Percentiles rank a stretch among this genome's conserved stretches.
Evolutionary conservation across 1,284 basidiomycete genomes (phyloP).

Genomic region (Leccinum subspadiceum): DNA sequence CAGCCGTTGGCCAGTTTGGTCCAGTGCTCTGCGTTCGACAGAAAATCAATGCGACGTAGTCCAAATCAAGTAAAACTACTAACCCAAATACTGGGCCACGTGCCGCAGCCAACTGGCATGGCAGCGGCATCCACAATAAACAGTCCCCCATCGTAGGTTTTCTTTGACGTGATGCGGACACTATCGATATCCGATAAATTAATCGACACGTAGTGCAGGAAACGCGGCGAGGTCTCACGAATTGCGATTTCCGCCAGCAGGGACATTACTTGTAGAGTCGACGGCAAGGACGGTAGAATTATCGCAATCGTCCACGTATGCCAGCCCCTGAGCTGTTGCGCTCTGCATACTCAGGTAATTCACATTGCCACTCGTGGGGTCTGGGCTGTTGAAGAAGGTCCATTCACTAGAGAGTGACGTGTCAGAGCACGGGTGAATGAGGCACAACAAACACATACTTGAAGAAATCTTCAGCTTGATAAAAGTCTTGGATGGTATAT

Average conservation of each 20-base stretch:
- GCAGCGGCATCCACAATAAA: constrained; percentile 76
- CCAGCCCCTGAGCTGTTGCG: constrained; percentile 51
- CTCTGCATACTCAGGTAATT: constrained; percentile 48
- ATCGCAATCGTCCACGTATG: constrained; percentile 52
- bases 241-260: constrained; percentile 54
- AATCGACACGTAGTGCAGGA: constrained; percentile 18
- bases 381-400: constrained; percentile 57
- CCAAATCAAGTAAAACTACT: constrained; percentile 25
- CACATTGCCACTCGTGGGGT: constrained; percentile 69
- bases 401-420: constrained; percentile 43
- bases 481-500: constrained; percentile 26
- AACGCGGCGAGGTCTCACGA: constrained; percentile 46
- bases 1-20: constrained; percentile 66
- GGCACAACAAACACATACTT: constrained; percentile 18
- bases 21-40: constrained; percentile 40
- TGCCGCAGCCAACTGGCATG: constrained; percentile 78
- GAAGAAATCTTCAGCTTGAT: constrained; percentile 33
- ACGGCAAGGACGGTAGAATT: constrained; percentile 59
- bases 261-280: constrained; percentile 53
- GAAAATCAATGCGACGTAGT: neutral
- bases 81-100: constrained; percentile 73
- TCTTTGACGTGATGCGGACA: constrained; percentile 70
- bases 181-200: constrained; percentile 34
- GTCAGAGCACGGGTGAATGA: neutral
- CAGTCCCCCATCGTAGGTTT: constrained; percentile 65